phyloP scores from a whole-genome alignment of 495 filamentous ascomycete species.

The Podospora pseudocomata region DNA sequence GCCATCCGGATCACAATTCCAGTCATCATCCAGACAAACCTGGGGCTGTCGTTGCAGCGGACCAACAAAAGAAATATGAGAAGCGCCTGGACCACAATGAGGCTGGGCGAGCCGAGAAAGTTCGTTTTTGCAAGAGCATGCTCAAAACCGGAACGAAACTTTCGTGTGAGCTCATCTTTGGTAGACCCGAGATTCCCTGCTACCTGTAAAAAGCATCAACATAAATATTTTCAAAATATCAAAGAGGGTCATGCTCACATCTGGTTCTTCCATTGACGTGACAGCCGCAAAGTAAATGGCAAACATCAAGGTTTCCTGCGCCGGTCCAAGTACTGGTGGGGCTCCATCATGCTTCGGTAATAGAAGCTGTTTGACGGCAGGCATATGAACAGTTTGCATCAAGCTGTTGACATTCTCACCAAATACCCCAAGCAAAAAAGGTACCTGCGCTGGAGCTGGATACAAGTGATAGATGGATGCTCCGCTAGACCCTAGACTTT shows the following conservation, averaged over 20 bases:
- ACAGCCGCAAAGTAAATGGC: slow-evolving; percentile 58
- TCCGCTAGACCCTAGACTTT: slow-evolving; percentile 35
- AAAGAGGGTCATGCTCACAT: slow-evolving; percentile 34
- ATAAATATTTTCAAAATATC: not conserved
- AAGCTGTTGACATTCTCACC: slow-evolving; percentile 52
- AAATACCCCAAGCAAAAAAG: slow-evolving; percentile 50
- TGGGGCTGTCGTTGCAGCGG: slow-evolving; percentile 48
- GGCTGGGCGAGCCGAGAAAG: slow-evolving; percentile 42
- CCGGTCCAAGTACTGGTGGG: slow-evolving; percentile 34
- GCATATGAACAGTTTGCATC: slow-evolving; percentile 50
- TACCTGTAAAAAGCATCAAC: slow-evolving; percentile 33
- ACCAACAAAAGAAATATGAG: slow-evolving; percentile 46
- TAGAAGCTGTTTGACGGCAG: slow-evolving; percentile 48
- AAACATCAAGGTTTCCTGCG: slow-evolving; percentile 57
- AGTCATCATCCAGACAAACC: slow-evolving; percentile 55
- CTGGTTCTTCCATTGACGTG: slow-evolving; percentile 55
- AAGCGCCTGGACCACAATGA: slow-evolving; percentile 49
- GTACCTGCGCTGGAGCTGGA: slow-evolving; percentile 52
- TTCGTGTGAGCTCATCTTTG: slow-evolving; percentile 48
- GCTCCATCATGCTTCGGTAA: slow-evolving; percentile 36
- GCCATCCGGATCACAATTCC: slow-evolving; percentile 48
- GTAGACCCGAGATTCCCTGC: slow-evolving; percentile 47
- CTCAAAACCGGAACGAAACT: slow-evolving; percentile 54
- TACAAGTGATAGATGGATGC: slow-evolving; percentile 44
- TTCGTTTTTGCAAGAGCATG: slow-evolving; percentile 53